Evolutionary conservation across 202 grass and related monocot species (phyloP).

Genomic region (Schoenoplectus tabernaemontani): DNA sequence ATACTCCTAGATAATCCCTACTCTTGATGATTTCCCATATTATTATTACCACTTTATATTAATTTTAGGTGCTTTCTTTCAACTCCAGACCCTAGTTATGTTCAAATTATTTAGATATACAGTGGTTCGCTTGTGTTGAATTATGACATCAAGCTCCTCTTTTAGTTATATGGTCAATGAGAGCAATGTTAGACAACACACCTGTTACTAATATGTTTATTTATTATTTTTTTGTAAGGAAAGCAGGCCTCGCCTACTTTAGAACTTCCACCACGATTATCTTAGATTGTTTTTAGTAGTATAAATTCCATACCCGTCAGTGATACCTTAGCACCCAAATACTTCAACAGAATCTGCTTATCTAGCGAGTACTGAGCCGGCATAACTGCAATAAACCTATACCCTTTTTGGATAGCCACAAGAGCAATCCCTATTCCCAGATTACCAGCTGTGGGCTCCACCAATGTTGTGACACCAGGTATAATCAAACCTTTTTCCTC

Average conservation of each 20-base stretch:
- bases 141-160: neutral
- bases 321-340: conserved; percentile 49
- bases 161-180: neutral
- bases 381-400: conserved; percentile 51
- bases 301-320: conserved; percentile 33
- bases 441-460: conserved; percentile 54
- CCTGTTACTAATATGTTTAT: neutral
- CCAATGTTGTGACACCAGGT: conserved; percentile 46
- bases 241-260: neutral
- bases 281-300: neutral
- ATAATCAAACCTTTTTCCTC: conserved; percentile 56
- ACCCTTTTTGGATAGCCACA: conserved; percentile 52
- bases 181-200: neutral
- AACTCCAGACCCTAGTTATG: neutral
- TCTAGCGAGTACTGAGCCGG: conserved; percentile 54
- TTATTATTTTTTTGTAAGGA: neutral
- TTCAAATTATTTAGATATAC: neutral
- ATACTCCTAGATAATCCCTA: neutral
- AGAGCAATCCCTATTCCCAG: conserved; percentile 41
- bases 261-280: neutral
- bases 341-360: conserved; percentile 53
- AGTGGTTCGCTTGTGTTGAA: neutral
- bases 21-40: neutral
- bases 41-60: neutral
- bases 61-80: neutral